These are phyloP conservation scores for Oryza brachyantha DNA, from an alignment of 176 grass and related monocot species.

Conservation along the genomic window DNA sequence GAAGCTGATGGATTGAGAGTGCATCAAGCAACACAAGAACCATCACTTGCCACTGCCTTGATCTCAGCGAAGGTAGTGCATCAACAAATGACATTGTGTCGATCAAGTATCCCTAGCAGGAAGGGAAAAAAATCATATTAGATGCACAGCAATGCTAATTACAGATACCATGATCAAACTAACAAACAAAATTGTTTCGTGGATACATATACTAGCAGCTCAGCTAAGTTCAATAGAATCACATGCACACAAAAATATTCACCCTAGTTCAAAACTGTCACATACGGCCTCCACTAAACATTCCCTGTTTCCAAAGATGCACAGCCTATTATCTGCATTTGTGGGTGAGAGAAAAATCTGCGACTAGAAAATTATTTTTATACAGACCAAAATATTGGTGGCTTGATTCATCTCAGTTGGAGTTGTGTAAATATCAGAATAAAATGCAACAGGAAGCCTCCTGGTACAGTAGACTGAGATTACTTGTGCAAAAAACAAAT, in stretches of 20 bases:
- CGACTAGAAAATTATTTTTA: neutral
- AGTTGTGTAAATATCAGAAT: neutral
- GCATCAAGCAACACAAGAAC: conserved; percentile 74
- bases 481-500: neutral
- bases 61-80: conserved; percentile 61
- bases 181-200: neutral
- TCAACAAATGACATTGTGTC: conserved; percentile 87
- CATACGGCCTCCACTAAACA: neutral
- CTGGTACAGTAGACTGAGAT: neutral
- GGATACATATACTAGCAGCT: neutral
- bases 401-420: neutral
- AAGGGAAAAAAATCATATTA: conserved; percentile 3
- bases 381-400: neutral
- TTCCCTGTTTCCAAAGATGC: neutral
- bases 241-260: neutral
- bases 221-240: neutral
- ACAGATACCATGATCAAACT: neutral
- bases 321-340: neutral
- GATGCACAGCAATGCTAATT: neutral
- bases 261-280: neutral
- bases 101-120: conserved; percentile 56
- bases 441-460: neutral
- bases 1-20: conserved; percentile 56
- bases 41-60: conserved; percentile 66
- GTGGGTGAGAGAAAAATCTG: neutral